Percentiles rank a stretch among this genome's conserved stretches.
Evolutionary conservation across 2,329 filamentous ascomycete genomes (phyloP).

Genomic region (Pyrenochaeta sp.): DNA sequence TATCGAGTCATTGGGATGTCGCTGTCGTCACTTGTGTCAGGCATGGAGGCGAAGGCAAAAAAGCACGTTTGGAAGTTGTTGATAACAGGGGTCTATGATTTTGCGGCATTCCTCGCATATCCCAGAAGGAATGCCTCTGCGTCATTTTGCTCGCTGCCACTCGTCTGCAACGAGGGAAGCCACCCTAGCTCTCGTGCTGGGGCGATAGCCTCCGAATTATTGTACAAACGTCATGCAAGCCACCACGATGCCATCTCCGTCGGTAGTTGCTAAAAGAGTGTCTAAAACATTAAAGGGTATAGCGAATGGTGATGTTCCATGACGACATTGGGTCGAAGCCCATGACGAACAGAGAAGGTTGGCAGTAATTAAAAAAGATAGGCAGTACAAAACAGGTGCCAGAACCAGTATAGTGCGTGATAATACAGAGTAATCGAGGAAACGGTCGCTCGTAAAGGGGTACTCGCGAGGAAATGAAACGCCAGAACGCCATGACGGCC

Average conservation of each 20-base stretch:
- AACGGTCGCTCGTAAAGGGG: constrained; percentile 34
- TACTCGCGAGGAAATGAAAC: constrained; percentile 35
- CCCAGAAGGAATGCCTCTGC: constrained; percentile 35
- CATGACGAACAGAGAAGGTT: constrained; percentile 27
- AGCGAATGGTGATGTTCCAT: constrained; percentile 45
- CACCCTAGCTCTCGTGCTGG: constrained; percentile 14
- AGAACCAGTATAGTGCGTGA: constrained; percentile 22
- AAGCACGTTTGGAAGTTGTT: constrained; percentile 2
- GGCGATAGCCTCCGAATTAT: constrained; percentile 24
- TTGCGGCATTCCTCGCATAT: constrained; percentile 24
- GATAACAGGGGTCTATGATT: constrained; percentile 33
- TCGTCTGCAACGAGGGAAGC: constrained; percentile 21
- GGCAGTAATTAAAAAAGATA: constrained; percentile 13
- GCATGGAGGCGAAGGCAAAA: not conserved
- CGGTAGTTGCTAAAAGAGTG: constrained; percentile 41
- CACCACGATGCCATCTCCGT: constrained; percentile 18
- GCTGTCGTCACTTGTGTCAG: constrained; percentile 20
- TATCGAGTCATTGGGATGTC: constrained; percentile 6
- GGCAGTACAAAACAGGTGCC: constrained; percentile 10
- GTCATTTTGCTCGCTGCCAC: constrained; percentile 34
- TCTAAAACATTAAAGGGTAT: constrained; percentile 50
- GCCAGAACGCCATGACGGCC: constrained; percentile 29
- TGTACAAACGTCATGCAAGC: constrained; percentile 48
- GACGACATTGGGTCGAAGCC: constrained; percentile 25
- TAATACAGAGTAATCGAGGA: constrained; percentile 41